A percentile compares a stretch with the other conserved stretches of the same genome.
These are phyloP conservation scores for Nigrospora osmanthi DNA, from an alignment of 2,329 filamentous ascomycete species.

Conservation along the genomic window DNA sequence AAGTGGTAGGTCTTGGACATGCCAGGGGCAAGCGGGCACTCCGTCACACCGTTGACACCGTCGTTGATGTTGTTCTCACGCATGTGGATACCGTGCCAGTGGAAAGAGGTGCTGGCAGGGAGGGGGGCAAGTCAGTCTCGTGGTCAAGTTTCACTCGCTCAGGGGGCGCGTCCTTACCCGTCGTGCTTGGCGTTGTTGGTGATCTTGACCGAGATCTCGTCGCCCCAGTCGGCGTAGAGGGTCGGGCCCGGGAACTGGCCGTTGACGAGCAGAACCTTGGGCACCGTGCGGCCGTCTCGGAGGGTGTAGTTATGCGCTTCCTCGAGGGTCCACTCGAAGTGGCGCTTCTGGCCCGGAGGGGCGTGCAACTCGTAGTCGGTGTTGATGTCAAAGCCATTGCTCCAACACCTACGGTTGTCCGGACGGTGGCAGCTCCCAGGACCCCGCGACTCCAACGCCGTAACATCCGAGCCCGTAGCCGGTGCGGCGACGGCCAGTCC, in stretches of 20 bases:
- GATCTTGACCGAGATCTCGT: slow-evolving; percentile 56
- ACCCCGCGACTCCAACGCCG: neutral
- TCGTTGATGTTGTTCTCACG: slow-evolving; percentile 32
- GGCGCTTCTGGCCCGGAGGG: slow-evolving; percentile 4
- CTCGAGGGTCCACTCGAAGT: slow-evolving; percentile 12
- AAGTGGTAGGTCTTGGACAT: slow-evolving; percentile 25
- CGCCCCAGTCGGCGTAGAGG: slow-evolving; percentile 57
- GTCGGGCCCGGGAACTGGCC: slow-evolving; percentile 59
- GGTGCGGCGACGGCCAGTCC: slow-evolving; percentile 1
- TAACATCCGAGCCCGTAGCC: neutral
- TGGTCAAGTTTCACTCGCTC: neutral
- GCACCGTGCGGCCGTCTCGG: slow-evolving; percentile 14
- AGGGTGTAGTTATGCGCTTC: slow-evolving; percentile 14
- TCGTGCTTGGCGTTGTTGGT: slow-evolving; percentile 55
- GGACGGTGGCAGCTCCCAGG: slow-evolving; percentile 3
- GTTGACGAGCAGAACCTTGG: slow-evolving; percentile 51
- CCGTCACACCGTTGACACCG: slow-evolving; percentile 34
- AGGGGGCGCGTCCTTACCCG: slow-evolving; percentile 26
- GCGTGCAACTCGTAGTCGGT: slow-evolving; percentile 18
- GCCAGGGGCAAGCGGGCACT: slow-evolving; percentile 31
- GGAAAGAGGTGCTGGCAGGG: slow-evolving; percentile 26
- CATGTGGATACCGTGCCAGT: slow-evolving; percentile 41
- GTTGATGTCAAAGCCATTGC: slow-evolving; percentile 12
- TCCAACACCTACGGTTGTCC: slow-evolving; percentile 16
- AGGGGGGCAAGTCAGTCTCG: neutral